phyloP scores from a whole-genome alignment of 371 early-diverging fungal species.

The Rhizopus stolonifer region DNA sequence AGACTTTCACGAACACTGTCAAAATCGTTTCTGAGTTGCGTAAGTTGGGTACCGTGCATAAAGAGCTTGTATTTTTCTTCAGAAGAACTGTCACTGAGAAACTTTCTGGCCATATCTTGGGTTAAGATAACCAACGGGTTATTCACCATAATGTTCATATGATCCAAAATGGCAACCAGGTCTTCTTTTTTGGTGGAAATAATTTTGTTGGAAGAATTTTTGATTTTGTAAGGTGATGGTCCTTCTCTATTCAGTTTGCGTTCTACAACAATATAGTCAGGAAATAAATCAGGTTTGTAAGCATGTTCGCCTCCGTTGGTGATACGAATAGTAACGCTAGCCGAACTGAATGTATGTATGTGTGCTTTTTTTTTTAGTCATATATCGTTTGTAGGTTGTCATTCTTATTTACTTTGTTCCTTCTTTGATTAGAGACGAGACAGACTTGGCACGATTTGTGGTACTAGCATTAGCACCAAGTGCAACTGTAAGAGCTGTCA shows the following conservation, averaged over 20 bases:
- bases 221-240: constrained; percentile 73
- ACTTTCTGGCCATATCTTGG: constrained; percentile 92
- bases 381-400: neutral
- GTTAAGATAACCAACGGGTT: constrained; percentile 91
- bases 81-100: constrained; percentile 77
- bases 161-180: constrained; percentile 79
- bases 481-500: constrained; percentile 88
- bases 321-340: constrained; percentile 69
- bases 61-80: constrained; percentile 90
- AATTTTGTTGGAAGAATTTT: constrained; percentile 55
- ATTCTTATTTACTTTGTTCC: constrained; percentile 60
- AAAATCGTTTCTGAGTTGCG: constrained; percentile 75
- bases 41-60: constrained; percentile 83
- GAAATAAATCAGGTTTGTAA: constrained; percentile 77
- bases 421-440: constrained; percentile 82
- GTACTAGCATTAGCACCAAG: constrained; percentile 88
- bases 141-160: constrained; percentile 87
- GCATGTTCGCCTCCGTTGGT: constrained; percentile 84
- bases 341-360: constrained; percentile 59
- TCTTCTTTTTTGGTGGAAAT: constrained; percentile 81
- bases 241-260: constrained; percentile 78
- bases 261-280: constrained; percentile 79
- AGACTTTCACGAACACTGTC: constrained; percentile 66
- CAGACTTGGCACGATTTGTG: constrained; percentile 84
- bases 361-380: too few relatives aligned